Base-by-base conservation (phyloP, 2,329 filamentous ascomycete genomes). In the Stagonosporopsis rhizophila region DNA sequence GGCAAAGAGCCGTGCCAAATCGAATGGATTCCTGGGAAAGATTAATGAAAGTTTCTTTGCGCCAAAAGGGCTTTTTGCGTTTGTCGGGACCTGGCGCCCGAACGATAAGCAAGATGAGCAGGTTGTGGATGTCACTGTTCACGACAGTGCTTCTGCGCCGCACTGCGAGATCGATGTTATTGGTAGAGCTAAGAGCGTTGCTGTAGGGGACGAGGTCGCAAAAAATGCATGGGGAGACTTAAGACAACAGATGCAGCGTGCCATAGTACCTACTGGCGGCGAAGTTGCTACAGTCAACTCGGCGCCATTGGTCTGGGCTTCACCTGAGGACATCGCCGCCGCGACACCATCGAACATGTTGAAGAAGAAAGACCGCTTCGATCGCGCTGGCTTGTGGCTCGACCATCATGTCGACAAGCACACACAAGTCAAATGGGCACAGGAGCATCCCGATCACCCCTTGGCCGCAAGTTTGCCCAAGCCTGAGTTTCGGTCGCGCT, bases 11-110 rank as follows among this genome's bases (percentile, higher is more conserved):
- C 64, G 65, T 8, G 68, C 72, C 58, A 72, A 78, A 37, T 78
- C 81, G 0, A 86, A 85, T 60, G 72, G 67, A 0, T 87, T 85
- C 62, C 77, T 88, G 15, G 79, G 85, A 58, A 71, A 74, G 23
- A 77, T 85, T 59, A 87, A 87, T 61, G 75, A 80, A 9, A 75
- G 81, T 2, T 81, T 85, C 58, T 88, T 87, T 67, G 78, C 76
- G 27, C 84, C 85, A 0, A 79, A 79, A 1, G 85, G 85, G 0
- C 75, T 87, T 0, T 82, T 80, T 67, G 81, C 78, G 51, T 70
- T 84, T 8, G 75, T 88, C 38, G 80, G 86, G 75, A 83, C 81
- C 1, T 85, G 78, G 75, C 80, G 80, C 40, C 45, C 80, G 11
- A 74, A 78, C 3, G 60, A 71, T 15, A 42, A 53, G 39, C 22